phyloP scores from a whole-genome alignment of 192 early-diverging fungal species.

The Backusella sp. region DNA sequence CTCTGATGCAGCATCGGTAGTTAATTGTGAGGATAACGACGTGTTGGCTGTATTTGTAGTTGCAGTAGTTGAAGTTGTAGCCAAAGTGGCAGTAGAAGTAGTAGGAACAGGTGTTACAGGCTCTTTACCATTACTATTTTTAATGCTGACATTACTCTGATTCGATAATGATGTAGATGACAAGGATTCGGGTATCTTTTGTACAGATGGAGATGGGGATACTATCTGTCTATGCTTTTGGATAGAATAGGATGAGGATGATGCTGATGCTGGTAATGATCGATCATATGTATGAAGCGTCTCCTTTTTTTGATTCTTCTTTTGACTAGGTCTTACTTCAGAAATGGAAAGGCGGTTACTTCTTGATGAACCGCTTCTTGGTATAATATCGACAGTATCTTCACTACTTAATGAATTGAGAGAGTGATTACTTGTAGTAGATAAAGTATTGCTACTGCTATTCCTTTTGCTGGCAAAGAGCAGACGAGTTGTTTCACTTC shows the following conservation, averaged over 20 bases:
- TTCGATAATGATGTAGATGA: background rate
- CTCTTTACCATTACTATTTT: background rate
- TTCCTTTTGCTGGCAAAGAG: background rate
- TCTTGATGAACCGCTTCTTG: background rate
- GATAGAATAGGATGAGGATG: background rate
- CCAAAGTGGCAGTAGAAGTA: background rate
- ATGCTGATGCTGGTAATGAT: background rate
- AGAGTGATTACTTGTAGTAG: background rate
- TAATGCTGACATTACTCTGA: background rate
- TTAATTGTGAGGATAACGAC: background rate
- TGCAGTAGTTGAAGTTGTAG: background rate
- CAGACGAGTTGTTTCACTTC: slow-evolving; percentile 9
- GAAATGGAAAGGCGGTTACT: background rate
- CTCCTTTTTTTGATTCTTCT: background rate
- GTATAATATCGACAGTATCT: background rate
- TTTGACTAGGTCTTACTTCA: background rate
- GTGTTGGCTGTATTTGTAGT: background rate
- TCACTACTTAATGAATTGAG: background rate
- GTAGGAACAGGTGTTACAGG: background rate
- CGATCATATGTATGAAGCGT: background rate
- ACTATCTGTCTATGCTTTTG: background rate
- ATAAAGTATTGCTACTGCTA: background rate
- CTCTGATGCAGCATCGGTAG: background rate
- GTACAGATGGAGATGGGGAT: background rate
- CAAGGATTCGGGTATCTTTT: background rate